Evolutionary conservation across 2,329 filamentous ascomycete genomes (phyloP).

Genomic region (Hymenoscyphus linearis): DNA sequence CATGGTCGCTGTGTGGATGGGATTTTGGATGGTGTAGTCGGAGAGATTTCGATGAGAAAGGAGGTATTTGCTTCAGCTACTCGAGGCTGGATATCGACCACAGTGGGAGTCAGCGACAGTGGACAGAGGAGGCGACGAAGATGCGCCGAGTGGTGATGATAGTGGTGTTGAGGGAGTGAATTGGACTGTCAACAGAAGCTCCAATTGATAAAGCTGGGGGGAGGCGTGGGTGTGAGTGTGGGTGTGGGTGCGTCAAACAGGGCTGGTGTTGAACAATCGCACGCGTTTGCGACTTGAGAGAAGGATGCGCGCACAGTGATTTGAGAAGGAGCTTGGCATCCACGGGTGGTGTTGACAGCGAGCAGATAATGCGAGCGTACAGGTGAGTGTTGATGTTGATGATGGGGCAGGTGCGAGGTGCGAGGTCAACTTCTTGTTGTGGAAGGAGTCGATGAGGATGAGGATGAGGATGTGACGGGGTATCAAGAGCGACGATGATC

Average conservation of each 20-base stretch:
- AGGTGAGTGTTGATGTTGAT: too few relatives aligned
- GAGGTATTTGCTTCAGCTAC: not conserved
- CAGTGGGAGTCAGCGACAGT: not conserved
- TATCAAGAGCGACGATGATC: not conserved
- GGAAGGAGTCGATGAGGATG: not conserved
- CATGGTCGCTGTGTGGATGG: conserved; percentile 36
- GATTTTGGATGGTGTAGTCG: not conserved
- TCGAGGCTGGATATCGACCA: not conserved
- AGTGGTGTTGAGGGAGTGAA: not conserved
- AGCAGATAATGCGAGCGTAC: too few relatives aligned
- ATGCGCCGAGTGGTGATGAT: not conserved
- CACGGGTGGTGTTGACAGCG: too few relatives aligned
- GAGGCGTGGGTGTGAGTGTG: conserved; percentile 11
- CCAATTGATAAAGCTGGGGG: not conserved
- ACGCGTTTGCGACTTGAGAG: conserved; percentile 13
- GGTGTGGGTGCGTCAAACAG: conserved; percentile 13
- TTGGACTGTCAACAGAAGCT: not conserved
- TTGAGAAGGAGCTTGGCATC: not conserved
- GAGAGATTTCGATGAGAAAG: not conserved
- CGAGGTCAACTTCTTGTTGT: too few relatives aligned
- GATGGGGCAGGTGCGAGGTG: too few relatives aligned
- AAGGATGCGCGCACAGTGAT: conserved; percentile 2
- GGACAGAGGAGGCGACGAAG: not conserved
- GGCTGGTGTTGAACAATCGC: conserved; percentile 10
- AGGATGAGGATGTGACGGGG: not conserved